Percentiles rank a stretch among this genome's conserved stretches.
phyloP scores from a whole-genome alignment of 2,329 filamentous ascomycete genomes.

The Fusarium globosum region DNA sequence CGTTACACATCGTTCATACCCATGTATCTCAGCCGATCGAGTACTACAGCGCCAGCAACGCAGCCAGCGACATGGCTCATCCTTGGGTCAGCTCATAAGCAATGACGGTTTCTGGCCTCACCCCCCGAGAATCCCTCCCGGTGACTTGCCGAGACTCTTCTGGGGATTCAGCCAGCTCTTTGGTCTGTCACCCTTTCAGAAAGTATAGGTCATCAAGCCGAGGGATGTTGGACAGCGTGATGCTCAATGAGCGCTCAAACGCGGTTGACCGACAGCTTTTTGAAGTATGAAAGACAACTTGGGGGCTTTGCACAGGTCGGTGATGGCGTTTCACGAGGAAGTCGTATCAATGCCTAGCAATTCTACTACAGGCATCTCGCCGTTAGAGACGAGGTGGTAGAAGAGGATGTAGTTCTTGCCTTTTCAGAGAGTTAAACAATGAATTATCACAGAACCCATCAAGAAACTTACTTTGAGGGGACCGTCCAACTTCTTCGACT shows the following conservation, averaged over 20 bases:
- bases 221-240: too few species aligned
- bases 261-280: accelerated
- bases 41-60: not conserved
- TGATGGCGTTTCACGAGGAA: accelerated
- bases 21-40: accelerated
- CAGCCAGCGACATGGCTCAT: not conserved
- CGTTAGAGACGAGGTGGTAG: not conserved
- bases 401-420: accelerated
- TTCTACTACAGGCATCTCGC: not conserved
- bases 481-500: accelerated
- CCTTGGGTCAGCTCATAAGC: accelerated
- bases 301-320: too few species aligned
- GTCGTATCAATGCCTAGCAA: accelerated
- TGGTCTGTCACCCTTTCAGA: not conserved
- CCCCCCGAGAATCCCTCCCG: accelerated
- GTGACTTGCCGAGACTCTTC: not conserved
- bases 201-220: not conserved
- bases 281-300: not conserved
- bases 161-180: not conserved
- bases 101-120: not conserved
- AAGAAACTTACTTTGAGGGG: accelerated
- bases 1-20: accelerated
- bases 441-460: accelerated
- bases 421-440: too few species aligned
- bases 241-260: not conserved